phyloP scores from a whole-genome alignment of 1,139 yeast genomes.

The Geotrichum candidum region DNA sequence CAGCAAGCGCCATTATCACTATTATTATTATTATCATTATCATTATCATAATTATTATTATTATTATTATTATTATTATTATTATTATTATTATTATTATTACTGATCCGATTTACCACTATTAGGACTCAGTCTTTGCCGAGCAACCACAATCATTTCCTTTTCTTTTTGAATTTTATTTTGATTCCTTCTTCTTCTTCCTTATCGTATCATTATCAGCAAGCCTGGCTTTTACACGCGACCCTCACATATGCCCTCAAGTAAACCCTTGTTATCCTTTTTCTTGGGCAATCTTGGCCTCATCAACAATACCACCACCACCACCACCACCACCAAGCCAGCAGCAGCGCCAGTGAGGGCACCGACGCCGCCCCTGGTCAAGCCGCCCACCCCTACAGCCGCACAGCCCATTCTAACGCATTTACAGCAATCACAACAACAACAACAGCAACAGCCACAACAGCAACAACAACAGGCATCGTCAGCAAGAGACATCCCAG shows the following conservation, averaged over 20 bases:
- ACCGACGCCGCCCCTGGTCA: slow-evolving; percentile 2
- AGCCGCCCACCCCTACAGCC: neutral
- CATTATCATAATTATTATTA: too few species aligned
- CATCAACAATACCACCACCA: slow-evolving; percentile 7
- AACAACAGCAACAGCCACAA: slow-evolving; percentile 17
- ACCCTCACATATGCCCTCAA: slow-evolving; percentile 26
- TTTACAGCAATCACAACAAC: neutral
- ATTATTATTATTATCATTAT: too few species aligned
- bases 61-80: too few species aligned
- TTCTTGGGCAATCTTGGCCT: slow-evolving; percentile 24
- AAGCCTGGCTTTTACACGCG: neutral
- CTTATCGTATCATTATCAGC: neutral
- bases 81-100: too few species aligned
- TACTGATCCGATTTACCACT: too few species aligned
- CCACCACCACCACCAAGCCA: slow-evolving; percentile 8
- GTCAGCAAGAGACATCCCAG: neutral
- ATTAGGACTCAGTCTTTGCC: too few species aligned
- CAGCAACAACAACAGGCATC: slow-evolving; percentile 13
- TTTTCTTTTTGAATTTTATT: neutral
- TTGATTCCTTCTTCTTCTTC: neutral
- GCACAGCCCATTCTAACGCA: neutral
- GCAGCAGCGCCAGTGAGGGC: slow-evolving; percentile 5
- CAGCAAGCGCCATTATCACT: too few species aligned
- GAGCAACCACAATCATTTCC: neutral
- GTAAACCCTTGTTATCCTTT: slow-evolving; percentile 30